Evolutionary conservation across 345 rosid species (phyloP).

Genomic region (Rubroshorea leprosula): DNA sequence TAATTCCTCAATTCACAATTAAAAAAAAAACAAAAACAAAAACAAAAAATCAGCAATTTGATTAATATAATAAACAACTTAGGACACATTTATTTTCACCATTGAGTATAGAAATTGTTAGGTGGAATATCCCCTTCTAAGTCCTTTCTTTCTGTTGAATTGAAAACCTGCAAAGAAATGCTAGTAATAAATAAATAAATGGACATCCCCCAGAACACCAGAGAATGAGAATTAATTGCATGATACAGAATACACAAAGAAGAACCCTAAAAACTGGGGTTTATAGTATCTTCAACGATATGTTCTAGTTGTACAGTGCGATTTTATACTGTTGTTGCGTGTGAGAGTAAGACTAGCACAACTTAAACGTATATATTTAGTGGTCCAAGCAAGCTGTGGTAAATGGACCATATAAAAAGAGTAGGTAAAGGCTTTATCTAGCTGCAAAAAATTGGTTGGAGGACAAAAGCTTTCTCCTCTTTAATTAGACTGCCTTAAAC

Average conservation of each 20-base stretch:
- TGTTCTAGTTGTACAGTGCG: background rate
- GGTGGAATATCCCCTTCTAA: no score
- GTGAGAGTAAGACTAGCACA: background rate
- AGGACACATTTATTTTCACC: no score
- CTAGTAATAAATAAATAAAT: no score
- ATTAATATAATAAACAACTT: no score
- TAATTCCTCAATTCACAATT: background rate
- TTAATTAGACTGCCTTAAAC: no score
- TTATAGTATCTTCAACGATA: background rate
- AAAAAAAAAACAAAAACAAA: no score
- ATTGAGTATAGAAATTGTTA: no score
- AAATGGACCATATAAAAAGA: background rate
- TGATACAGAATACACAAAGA: no score
- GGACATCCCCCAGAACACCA: no score
- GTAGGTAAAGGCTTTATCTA: background rate
- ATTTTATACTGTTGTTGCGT: background rate
- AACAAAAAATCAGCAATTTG: background rate
- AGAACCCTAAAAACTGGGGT: background rate
- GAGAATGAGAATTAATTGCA: no score
- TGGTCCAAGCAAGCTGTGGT: background rate
- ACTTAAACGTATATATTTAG: background rate
- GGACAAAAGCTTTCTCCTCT: background rate
- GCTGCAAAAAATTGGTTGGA: background rate
- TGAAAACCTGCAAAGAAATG: no score
- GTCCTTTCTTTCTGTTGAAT: no score